Evolutionary conservation across 495 filamentous ascomycete species (phyloP), one percentile per base, ranked within the genome.

Genomic region (Evernia prunastri): DNA sequence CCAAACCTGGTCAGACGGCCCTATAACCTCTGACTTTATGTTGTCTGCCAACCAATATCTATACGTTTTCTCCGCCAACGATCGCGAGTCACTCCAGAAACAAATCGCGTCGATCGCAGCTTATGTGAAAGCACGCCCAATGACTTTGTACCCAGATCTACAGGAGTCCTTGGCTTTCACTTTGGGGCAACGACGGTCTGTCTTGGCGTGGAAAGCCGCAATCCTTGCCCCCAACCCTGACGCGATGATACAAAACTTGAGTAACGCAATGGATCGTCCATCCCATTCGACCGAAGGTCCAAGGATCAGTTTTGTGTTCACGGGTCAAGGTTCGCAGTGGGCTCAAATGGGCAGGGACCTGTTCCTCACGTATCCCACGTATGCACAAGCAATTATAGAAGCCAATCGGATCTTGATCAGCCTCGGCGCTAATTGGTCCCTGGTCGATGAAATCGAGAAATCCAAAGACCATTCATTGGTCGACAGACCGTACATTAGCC

Each of bases 241-340:
- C 5, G 31, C 11, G 8, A 15, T 51, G n/a, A 1, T 61, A 18
- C 45, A 18, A 60, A 61, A 4, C 27, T 74, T 3, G 58, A 58
- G 36, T n/a, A n/a, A n/a, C n/a, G n/a, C n/a, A 43, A 35, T 15
- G 37, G 56, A 4, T 67, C 68, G 1, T 63, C 47, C 27, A 31
- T 18, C 12, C 58, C 58, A 29, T 25, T 42, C 58, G 6, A 17
- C 9, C 0, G n/a, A 23, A 4, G 33, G 47, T 25, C 47, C 59
- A 5, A 58, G 13, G 4, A 61, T 66, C n/a, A 53, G 59, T 9
- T 58, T 61, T 20, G 39, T 62, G 0, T 79, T 79, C 54, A 89
- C 85, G 18, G 87, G 87, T 6, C 87, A 90, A 67, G 87, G 87
- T n/a, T 85, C 86, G 0, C 87, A 89, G 66, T 89, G 84, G 82